Base-by-base conservation (phyloP, 495 filamentous ascomycete species). In the Xylaria grammica region DNA sequence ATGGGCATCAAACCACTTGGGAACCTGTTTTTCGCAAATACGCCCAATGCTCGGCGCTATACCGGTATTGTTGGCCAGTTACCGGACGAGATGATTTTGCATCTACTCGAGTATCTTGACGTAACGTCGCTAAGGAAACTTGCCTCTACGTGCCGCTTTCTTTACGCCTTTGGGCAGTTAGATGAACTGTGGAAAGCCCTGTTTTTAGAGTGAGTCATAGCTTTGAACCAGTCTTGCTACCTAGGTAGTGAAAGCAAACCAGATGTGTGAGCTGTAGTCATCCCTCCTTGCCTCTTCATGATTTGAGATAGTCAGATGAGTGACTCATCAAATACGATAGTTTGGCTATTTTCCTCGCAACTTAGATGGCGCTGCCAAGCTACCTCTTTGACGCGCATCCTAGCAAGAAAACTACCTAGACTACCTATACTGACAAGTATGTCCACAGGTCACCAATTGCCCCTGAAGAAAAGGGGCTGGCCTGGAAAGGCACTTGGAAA, bases 131-230 rank as follows among this genome's bases (percentile, higher is more conserved):
- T 99, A 53, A 73, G 88, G 58, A 73, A 79, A 4, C 73, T 97
- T 26, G 92, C 93, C n/a, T 84, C 84, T 52, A 91, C 94, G 4
- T 97, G 95, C 79, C 93, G 90, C 74, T 91, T 91, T 34, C 82
- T 97, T 17, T 96, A 93, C 81, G 95, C 94, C 8, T 95, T 93
- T 74, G 90, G 90, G 45, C 82, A 90, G 42, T 85, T 85, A 34
- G 95, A 98, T 63, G 95, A 99, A 64, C 74, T 98, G 27, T 99
- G 95, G 95, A 95, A 95, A 77, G 72, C 86, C 22, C 75, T 97
- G 10, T 96, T 93, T 68, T 81, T 96, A 66, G 82, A 87, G 95
- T 99, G 90, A 85, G 92, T 84, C 69, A 63, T n/a, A 70, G 67
- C 32, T 52, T 48, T 59, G 36, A 60, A 61, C 65, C 53, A 36